Base-by-base conservation (phyloP, 805 yeast species). In the Nakazawaea laoshanensis region DNA sequence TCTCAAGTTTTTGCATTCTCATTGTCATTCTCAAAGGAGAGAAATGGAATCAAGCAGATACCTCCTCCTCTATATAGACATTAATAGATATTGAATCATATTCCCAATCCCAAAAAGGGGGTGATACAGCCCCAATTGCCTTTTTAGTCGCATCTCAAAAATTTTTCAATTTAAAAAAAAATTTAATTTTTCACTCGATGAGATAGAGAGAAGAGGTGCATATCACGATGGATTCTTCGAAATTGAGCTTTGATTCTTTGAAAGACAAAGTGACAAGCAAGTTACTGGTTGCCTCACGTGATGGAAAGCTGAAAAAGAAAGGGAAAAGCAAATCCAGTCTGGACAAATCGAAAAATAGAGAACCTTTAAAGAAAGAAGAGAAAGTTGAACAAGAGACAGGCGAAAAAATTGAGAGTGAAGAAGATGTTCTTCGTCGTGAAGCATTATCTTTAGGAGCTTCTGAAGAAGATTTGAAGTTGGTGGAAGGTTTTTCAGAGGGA, bases 371-470 rank as follows among this genome's bases (percentile, higher is more conserved):
- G 34, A 43, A 48, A 29, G 40, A 45, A 32, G 41, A 39, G 33
- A 39, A 47, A 22, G 41, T 42, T 35, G 33, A 32, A 27, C 8
- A 28, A 33, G 36, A 43, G 37, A 9, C 35, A 35, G 6, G 36
- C 32, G 19, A 40, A 32, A 26, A n/a, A n/a, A n/a, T n/a, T n/a
- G n/a, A n/a, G n/a, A 36, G 25, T 10, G 27, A 40, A 40, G 49
- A 38, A n/a, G 68, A 59, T 3, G 38, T 61, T 2, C 52, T 84
- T 30, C 75, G 81, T 44, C 72, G 76, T 39, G 94, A 81, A 58
- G 94, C 94, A 3, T 52, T 77, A 10, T 77, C 77, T 15, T 58
- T 88, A 19, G 96, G 96, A 21, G 97, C 96, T 14, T 68, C 85
- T 11, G 92, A 83, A 44, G 88, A 77, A 15, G 96, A 87, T 52